These are phyloP conservation scores for Ascomycota sp. DNA, from an alignment of 2,329 filamentous ascomycete species.

Conservation along the genomic window DNA sequence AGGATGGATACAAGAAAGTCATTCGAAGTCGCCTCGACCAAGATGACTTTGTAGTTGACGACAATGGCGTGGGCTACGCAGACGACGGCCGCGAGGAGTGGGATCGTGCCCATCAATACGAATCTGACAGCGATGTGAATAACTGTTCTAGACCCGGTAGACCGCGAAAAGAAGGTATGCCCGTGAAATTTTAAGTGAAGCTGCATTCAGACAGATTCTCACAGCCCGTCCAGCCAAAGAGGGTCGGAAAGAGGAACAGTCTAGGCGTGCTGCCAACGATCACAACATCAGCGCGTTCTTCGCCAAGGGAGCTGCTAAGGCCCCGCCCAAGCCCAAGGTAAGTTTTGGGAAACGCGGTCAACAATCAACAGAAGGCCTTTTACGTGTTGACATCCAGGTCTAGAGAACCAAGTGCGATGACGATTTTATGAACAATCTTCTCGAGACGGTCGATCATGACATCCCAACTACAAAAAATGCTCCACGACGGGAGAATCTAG, in stretches of 20 bases:
- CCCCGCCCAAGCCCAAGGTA: constrained; percentile 63
- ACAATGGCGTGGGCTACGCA: constrained; percentile 90
- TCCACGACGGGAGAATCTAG: constrained; percentile 33
- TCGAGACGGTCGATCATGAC: constrained; percentile 75
- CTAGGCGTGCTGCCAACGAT: constrained; percentile 68
- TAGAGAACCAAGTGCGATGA: constrained; percentile 76
- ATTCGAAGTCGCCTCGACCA: constrained; percentile 72
- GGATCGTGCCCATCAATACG: constrained; percentile 48
- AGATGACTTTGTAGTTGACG: constrained; percentile 95
- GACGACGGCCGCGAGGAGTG: constrained; percentile 92
- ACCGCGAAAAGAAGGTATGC: constrained; percentile 26
- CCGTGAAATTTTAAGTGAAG: neutral
- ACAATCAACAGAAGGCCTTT: neutral
- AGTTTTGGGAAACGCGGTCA: neutral
- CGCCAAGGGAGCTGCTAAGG: constrained; percentile 44
- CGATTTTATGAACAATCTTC: constrained; percentile 62
- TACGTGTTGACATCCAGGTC: constrained; percentile 1
- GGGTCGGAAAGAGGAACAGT: constrained; percentile 67
- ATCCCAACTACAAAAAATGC: constrained; percentile 28
- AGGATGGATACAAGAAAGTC: constrained; percentile 91
- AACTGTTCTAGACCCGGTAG: constrained; percentile 19
- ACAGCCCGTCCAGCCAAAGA: constrained; percentile 41
- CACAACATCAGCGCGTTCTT: constrained; percentile 91
- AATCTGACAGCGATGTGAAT: constrained; percentile 46
- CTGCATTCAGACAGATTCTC: neutral